Evolutionary conservation across 2,329 filamentous ascomycete genomes (phyloP), one percentile per base, ranked within the genome.

Genomic region (Stagonosporopsis rhizophila): DNA sequence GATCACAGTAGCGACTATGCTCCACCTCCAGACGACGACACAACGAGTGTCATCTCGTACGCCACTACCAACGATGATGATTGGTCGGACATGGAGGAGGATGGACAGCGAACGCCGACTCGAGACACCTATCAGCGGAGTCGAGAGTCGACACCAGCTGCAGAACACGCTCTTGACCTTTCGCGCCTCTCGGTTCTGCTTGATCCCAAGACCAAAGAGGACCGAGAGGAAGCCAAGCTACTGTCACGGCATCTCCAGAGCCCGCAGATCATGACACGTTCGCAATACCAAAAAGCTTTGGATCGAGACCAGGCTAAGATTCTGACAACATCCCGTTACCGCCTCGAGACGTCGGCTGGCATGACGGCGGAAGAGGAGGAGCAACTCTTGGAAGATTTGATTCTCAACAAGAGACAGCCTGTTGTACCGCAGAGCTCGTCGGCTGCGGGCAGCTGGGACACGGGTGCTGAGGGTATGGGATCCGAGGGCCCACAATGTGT

Each of bases 401-500:
- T 88, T 44, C 77, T 88, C n/a, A 76, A 77, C 35, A 81, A 80
- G 19, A 81, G 84, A 22, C 71, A 75, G 4, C 75, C 79, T 77
- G 35, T 79, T 76, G 51, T 53, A n/a, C 54, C 64, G 1, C 56
- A 59, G 22, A 59, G 58, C 8, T 44, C 55, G 11, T 52, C 59
- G 53, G 61, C 54, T 40, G 4, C 60, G 35, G 69, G 68, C 8
- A 70, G 69, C 46, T 93, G 89, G 90, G 83, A 87, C 39, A 82
- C 83, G 1, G 90, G 89, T n/a, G 89, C 87, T 0, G 86, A 86
- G 5, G 89, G 89, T 0, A 85, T 93, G 70, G 91, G 90, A 1
- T 85, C 87, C 27, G 86, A 83, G 37, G 88, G 91, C 0, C 92
- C 92, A 2, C 90, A 91, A 64, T 99, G 95, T 69, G 95, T 98